Conservation (phyloP, 176 grass and related monocot species). For the Oropetium thomaeum region DNA sequence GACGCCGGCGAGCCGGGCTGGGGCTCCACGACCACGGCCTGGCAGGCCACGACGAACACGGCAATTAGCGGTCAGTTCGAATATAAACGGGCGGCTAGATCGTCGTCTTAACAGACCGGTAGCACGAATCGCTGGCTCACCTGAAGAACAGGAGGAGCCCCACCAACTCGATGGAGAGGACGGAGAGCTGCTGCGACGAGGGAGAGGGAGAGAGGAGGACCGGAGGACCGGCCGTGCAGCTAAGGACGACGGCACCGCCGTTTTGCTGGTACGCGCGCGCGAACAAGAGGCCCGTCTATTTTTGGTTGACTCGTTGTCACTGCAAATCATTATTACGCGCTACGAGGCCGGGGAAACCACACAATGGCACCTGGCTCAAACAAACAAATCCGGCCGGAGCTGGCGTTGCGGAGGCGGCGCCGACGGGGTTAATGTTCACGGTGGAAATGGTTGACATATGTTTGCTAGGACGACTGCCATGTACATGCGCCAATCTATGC, state of each 20-base stretch:
- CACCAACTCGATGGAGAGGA: not conserved
- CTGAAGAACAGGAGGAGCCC: constrained; percentile 41
- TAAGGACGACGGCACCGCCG: constrained; percentile 43
- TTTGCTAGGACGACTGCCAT: no score
- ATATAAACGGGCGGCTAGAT: not conserved
- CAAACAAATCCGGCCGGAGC: constrained; percentile 26
- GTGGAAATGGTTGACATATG: no score
- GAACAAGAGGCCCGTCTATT: constrained; percentile 13
- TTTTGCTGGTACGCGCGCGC: constrained; percentile 1
- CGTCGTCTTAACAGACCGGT: not conserved
- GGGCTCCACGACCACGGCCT: constrained; percentile 50
- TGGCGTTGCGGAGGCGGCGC: no score
- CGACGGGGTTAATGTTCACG: not conserved
- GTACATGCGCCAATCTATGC: no score
- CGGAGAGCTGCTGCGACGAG: not conserved
- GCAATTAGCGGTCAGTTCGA: not conserved
- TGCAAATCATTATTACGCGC: constrained; percentile 1
- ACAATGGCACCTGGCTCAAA: not conserved
- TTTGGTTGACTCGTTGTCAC: constrained; percentile 38
- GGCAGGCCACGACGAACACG: not conserved
- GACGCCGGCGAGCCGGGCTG: constrained; percentile 26
- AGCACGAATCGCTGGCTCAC: not conserved
- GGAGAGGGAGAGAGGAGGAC: not conserved
- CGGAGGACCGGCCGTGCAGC: constrained; percentile 27
- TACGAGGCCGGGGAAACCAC: constrained; percentile 34